Evolutionary conservation across 305 asterid species (phyloP).

Genomic region (Solanum chacoense): DNA sequence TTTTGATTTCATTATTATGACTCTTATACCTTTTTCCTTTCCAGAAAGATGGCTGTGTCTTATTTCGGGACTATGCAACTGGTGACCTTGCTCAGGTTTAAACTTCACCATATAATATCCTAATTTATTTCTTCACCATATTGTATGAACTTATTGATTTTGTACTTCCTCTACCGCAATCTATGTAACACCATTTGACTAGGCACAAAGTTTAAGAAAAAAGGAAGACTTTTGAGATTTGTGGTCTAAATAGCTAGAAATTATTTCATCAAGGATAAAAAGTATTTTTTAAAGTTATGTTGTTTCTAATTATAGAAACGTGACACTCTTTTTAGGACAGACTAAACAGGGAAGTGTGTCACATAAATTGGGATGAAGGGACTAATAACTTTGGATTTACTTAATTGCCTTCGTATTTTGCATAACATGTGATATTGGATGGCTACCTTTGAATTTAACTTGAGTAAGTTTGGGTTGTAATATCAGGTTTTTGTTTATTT

Average conservation of each 20-base stretch:
- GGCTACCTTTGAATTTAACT: background rate
- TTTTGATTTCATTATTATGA: slow-evolving; percentile 13
- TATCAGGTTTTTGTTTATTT: background rate
- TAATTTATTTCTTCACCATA: background rate
- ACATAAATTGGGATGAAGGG: background rate
- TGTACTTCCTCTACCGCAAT: background rate
- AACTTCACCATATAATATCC: background rate
- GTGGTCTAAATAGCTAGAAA: background rate
- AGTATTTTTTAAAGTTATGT: background rate
- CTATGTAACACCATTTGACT: background rate
- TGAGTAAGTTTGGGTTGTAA: background rate
- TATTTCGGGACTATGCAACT: slow-evolving; percentile 93
- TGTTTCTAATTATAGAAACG: background rate
- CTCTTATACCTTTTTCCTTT: slow-evolving; percentile 7
- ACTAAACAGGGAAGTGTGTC: background rate
- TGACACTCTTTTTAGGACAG: background rate
- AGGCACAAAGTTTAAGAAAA: background rate
- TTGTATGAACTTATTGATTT: background rate
- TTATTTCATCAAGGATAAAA: background rate
- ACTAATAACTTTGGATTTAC: background rate
- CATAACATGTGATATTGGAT: background rate
- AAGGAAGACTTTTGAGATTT: background rate
- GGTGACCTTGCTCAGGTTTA: slow-evolving; percentile 98
- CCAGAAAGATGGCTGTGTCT: slow-evolving; percentile 76
- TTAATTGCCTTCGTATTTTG: background rate